Evolutionary conservation across 768 basidiomycete species (phyloP), one percentile per base, ranked within the genome.

Genomic region (Russula brevipes): DNA sequence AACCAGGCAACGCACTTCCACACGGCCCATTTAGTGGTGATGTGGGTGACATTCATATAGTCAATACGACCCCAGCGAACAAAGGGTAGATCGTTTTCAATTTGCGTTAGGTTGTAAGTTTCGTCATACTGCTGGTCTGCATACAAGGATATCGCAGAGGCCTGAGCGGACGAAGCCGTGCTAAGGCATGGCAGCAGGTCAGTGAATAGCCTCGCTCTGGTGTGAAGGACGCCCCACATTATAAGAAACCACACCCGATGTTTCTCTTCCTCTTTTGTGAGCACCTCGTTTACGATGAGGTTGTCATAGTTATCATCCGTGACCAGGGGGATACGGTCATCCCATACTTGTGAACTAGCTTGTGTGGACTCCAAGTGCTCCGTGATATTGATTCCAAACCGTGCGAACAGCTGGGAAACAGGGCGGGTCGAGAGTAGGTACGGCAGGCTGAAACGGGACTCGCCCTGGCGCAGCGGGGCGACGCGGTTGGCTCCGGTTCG

Each of bases 11-110:
- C 85, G 63, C 72, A 94, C 94, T 83, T 81, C 90, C 91, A 94
- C 53, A 95, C 73, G 41, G 73, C 77, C 94, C 94, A 96, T 70
- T 88, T 88, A 2, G 91, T 92, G 60, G 92, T 94, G 60, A 94
- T 73, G 57, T 79, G 75, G 4, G 90, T 93, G 66, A 94, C 92
- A 65, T 87, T 86, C 66, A 93, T 76, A 73, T 94, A 96, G 76
- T 95, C 91, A 61, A 96, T 84, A 64, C 94, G 85, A 55, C 84
- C 94, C 82, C 88, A 95, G 61, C 82, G 85, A 60, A 94, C 81
- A 70, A 90, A 72, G 3, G 84, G 85, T 17, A 91, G 74, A 71
- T 88, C 89, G 10, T 79, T 80, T 24, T 79, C 81, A 14, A 82
- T 71, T 39, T 82, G 57, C 5, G 86, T 81, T 65, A 81, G 75